Evolutionary conservation across 2,329 filamentous ascomycete species (phyloP).

Genomic region (Ilyonectria robusta): DNA sequence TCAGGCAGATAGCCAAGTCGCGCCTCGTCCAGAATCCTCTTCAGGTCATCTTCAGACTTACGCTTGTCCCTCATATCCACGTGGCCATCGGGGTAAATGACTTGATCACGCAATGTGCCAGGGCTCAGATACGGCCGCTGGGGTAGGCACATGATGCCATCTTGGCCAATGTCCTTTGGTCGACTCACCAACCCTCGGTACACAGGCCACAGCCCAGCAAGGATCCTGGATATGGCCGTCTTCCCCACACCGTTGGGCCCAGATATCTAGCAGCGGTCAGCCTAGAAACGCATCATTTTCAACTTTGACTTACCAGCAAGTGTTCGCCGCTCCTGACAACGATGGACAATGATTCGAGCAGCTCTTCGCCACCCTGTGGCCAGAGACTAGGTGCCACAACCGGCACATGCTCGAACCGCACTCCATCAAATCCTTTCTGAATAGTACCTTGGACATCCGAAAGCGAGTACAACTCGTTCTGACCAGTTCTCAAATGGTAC

Average conservation of each 20-base stretch:
- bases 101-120: conserved; percentile 94
- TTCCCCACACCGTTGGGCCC: conserved; percentile 97
- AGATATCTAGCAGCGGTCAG: conserved; percentile 73
- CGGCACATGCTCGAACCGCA: conserved; percentile 93
- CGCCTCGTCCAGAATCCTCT: conserved; percentile 84
- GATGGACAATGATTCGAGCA: conserved; percentile 90
- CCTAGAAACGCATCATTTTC: not conserved
- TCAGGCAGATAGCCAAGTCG: conserved; percentile 90
- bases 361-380: conserved; percentile 91
- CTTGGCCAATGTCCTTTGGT: conserved; percentile 83
- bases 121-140: conserved; percentile 94
- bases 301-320: conserved; percentile 71
- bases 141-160: conserved; percentile 98
- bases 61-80: conserved; percentile 90
- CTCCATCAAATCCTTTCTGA: conserved; percentile 94
- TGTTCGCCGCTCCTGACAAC: conserved; percentile 93
- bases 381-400: conserved; percentile 90
- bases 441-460: conserved; percentile 94
- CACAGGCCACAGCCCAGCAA: conserved; percentile 95
- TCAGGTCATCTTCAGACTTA: conserved; percentile 83
- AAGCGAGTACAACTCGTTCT: conserved; percentile 87
- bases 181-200: conserved; percentile 94
- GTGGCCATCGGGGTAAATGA: conserved; percentile 97
- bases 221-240: conserved; percentile 86
- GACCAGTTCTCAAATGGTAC: conserved; percentile 78